phyloP scores from a whole-genome alignment of 257 asterid species.

The Echites panduratus region DNA sequence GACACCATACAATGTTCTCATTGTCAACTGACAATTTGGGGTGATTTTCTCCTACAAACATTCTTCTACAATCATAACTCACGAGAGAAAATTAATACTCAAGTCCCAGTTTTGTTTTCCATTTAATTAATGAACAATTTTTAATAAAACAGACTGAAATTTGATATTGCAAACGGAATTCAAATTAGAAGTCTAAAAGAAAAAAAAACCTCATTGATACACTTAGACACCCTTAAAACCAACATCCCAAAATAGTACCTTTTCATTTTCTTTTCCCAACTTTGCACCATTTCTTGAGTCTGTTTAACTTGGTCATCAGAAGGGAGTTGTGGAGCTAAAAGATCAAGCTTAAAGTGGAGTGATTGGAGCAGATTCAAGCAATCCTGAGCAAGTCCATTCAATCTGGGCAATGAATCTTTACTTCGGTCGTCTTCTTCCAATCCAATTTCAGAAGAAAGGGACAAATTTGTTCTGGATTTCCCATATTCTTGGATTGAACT shows the following conservation, averaged over 20 bases:
- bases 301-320: slow-evolving; percentile 55
- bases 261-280: slow-evolving; percentile 57
- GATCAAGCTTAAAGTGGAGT: slow-evolving; percentile 80
- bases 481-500: slow-evolving; percentile 64
- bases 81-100: background rate
- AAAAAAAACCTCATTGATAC: background rate
- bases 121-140: background rate
- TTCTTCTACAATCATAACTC: background rate
- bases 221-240: background rate
- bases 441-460: slow-evolving; percentile 8
- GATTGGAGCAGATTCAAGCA: slow-evolving; percentile 60
- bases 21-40: too few relatives aligned
- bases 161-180: background rate
- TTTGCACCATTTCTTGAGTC: slow-evolving; percentile 57
- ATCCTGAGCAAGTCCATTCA: slow-evolving; percentile 89
- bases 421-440: slow-evolving; percentile 16
- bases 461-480: slow-evolving; percentile 30
- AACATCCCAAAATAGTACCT: slow-evolving; percentile 40
- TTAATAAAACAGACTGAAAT: background rate
- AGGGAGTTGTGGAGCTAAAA: slow-evolving; percentile 80
- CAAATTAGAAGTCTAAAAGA: background rate
- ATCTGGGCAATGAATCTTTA: slow-evolving; percentile 72
- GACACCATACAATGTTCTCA: too few relatives aligned
- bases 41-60: too few relatives aligned
- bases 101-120: background rate